Evolutionary conservation across 352 stramenopile species (phyloP).

Genomic region (Globisporangium radiosum): DNA sequence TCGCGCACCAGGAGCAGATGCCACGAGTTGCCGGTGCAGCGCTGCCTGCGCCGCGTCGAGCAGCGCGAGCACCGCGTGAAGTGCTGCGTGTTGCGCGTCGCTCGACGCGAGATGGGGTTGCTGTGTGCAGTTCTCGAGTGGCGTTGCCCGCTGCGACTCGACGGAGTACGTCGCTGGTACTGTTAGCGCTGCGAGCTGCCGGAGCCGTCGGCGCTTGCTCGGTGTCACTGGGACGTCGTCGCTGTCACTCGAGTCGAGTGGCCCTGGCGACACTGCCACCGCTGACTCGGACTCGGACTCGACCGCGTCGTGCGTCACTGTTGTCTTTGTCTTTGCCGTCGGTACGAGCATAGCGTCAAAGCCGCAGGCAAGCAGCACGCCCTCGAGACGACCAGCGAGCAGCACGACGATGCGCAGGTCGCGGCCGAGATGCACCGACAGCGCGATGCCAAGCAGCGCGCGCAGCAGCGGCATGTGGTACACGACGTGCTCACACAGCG

Average conservation of each 20-base stretch:
- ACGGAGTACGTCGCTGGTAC: neutral
- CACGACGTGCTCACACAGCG: slow-evolving; percentile 64
- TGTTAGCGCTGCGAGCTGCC: neutral
- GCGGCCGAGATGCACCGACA: slow-evolving; percentile 21
- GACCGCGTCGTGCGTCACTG: neutral
- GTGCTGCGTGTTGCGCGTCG: slow-evolving; percentile 23
- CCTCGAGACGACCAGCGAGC: slow-evolving; percentile 30
- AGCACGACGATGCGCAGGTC: slow-evolving; percentile 19
- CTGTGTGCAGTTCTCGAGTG: neutral
- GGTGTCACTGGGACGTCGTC: slow-evolving; percentile 2
- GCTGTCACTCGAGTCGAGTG: neutral
- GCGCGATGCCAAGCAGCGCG: slow-evolving; percentile 32
- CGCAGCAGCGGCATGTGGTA: slow-evolving; percentile 52
- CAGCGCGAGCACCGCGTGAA: slow-evolving; percentile 27
- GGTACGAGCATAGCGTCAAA: slow-evolving; percentile 15
- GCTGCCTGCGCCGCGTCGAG: slow-evolving; percentile 32
- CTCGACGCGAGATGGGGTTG: slow-evolving; percentile 30
- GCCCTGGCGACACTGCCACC: too few species aligned
- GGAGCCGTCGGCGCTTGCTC: slow-evolving; percentile 13
- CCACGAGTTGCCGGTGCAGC: slow-evolving; percentile 16
- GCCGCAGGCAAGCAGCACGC: slow-evolving; percentile 31
- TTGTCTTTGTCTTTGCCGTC: too few species aligned
- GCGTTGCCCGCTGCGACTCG: too few species aligned
- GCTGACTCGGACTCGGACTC: neutral
- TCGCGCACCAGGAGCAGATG: too few species aligned